These are phyloP conservation scores for Naematelia aurantialba DNA, from an alignment of 768 basidiomycete genomes.

Conservation along the genomic window DNA sequence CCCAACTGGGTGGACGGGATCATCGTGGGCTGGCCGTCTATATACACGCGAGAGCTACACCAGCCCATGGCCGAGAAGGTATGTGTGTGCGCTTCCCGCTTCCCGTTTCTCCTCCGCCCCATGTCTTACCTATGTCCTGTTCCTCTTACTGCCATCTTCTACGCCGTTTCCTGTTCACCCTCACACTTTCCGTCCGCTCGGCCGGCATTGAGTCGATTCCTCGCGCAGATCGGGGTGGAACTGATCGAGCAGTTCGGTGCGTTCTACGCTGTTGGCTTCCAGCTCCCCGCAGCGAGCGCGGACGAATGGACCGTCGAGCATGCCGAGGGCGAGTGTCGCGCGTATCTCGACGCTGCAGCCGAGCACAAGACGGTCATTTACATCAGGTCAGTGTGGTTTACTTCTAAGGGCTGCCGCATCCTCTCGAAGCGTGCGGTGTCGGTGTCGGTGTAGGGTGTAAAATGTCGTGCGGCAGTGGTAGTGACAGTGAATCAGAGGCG, in stretches of 20 bases:
- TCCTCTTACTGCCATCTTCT: no score
- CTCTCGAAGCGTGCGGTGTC: no score
- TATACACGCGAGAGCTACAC: conserved; percentile 7
- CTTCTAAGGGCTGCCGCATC: not conserved
- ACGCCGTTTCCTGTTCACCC: no score
- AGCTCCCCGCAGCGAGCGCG: conserved; percentile 2
- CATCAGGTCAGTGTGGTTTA: conserved; percentile 11
- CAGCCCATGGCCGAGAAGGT: conserved; percentile 1
- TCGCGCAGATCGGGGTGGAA: not conserved
- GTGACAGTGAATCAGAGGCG: no score
- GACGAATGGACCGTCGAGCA: conserved; percentile 6
- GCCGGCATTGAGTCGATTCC: no score
- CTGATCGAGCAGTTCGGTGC: conserved; percentile 5
- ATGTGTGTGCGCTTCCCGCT: no score
- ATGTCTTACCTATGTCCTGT: not conserved
- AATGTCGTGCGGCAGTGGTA: no score
- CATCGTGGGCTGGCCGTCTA: conserved; percentile 10
- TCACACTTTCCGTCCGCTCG: no score
- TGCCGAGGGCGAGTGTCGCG: conserved; percentile 1
- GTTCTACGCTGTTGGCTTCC: conserved; percentile 9
- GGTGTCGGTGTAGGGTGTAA: no score
- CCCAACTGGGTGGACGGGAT: conserved; percentile 1
- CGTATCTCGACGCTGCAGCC: conserved; percentile 11
- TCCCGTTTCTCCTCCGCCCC: no score
- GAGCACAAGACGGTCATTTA: conserved; percentile 16